Evolutionary conservation across 108 stramenopile species (phyloP), one percentile per base, ranked within the genome.

Genomic region (Cyclostephanos invisitatus): DNA sequence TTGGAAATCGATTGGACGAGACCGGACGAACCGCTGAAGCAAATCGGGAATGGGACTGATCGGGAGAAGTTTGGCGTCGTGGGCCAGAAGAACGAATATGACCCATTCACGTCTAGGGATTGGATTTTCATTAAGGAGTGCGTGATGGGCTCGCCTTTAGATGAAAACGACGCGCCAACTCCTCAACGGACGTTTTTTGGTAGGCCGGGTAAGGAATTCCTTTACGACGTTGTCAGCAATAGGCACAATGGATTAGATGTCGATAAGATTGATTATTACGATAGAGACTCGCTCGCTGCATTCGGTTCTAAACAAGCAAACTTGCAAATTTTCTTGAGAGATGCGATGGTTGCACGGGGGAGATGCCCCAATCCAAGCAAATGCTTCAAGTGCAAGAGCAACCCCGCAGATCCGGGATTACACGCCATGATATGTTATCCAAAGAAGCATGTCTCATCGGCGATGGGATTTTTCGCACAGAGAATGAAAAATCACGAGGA

Each of bases 191-290:
- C 42, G 67, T 89, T 60, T 87, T 89, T 53, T 22, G 93, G 57
- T 22, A 67, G 72, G 35, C 64, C 46, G 24, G 46, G 81, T 2
- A 67, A 86, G 32, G 95, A 90, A 62, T 98, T 93, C 81, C 75
- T 98, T 3, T 98, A 97, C 72, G 96, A 97, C 70, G 94, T 98
- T 55, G 91, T 98, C 40, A 81, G 77, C 69, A 98, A 98, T 77
- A 78, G 90, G 5, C 91, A 89, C 67, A 85, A 72, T 21, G 97
- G 97, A 5, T 75, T 96, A 17, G 97, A 98, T 75, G 96, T 96
- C 2, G 97, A 98, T 73, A 98, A 96, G 72, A 84, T 94, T 20
- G 97, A 98, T 76, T 98, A 98, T 72, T 97, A 89, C 74, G 91
- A 88, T 14, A 70, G 74, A 61, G 74, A 74, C 35, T 66, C 57